Evolutionary conservation across 352 stramenopile species (phyloP), one percentile per base, ranked within the genome.

Genomic region (Peronospora tabacina): DNA sequence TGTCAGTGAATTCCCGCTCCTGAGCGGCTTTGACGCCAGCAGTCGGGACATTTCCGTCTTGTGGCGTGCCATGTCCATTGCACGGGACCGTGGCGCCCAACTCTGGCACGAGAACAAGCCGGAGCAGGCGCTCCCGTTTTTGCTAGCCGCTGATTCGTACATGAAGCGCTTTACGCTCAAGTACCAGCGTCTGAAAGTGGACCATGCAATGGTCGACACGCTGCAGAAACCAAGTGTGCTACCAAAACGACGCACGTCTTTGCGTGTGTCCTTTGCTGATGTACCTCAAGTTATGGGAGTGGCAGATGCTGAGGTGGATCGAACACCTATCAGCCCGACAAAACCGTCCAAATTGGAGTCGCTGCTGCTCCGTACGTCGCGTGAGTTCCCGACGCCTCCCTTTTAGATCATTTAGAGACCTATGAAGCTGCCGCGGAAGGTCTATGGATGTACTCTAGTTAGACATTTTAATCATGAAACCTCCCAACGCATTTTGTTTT

Each of bases 91-190:
- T 30, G 81, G 81, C 28, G 81, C 81, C 2, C 78, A 90, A 53
- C 62, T 92, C 7, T 92, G 81, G 81, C 81, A 92, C 60, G 81
- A 90, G 35, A 88, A 88, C 72, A 88, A 89, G 54, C 77, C 70
- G 10, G 81, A 92, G 44, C 75, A 90, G 56, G 81, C 81, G 15
- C 58, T 92, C 19, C 72, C 78, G 0, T 86, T 92, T 58, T 63
- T 92, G 16, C 67, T 90, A 7, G 76, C 78, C 5, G 80, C 81
- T 11, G 81, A 92, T 45, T 88, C 80, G 36, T 92, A 92, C 75
- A 90, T 92, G 81, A 88, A 88, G 60, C 81, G 81, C 48, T 92
- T 92, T 59, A 87, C 80, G 49, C 69, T 90, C 62, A 90, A 92
- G 66, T 87, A 87, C 52, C 78, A 92, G 59, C 75, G 78, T 22